Percentiles rank a stretch among this genome's conserved stretches.
Conservation (phyloP, 192 early-diverging fungal genomes). For the Linnemannia exigua region DNA sequence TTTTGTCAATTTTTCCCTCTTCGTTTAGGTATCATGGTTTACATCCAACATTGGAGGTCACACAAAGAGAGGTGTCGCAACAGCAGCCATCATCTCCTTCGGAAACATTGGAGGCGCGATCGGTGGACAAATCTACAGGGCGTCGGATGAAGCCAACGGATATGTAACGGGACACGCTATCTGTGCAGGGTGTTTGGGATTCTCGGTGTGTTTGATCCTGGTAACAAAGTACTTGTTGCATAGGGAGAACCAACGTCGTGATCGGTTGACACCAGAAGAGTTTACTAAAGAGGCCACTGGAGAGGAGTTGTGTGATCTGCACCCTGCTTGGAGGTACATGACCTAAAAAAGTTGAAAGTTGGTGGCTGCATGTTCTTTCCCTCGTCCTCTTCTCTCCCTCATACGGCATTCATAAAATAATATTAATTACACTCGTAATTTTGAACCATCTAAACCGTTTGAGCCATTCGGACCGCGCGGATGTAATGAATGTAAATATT, state of each 20-base stretch:
- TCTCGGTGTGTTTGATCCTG: slow-evolving; percentile 62
- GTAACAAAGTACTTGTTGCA: slow-evolving; percentile 62
- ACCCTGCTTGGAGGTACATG: slow-evolving; percentile 38
- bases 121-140: slow-evolving; percentile 77
- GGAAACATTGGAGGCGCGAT: slow-evolving; percentile 81
- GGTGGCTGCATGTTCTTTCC: background rate
- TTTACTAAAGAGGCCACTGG: slow-evolving; percentile 51
- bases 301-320: slow-evolving; percentile 60
- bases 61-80: slow-evolving; percentile 75
- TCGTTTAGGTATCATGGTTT: slow-evolving; percentile 48
- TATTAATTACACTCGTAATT: background rate
- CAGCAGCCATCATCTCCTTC: slow-evolving; percentile 72
- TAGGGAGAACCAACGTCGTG: slow-evolving; percentile 70
- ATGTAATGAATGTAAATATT: background rate
- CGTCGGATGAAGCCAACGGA: slow-evolving; percentile 64
- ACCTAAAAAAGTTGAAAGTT: slow-evolving; percentile 1
- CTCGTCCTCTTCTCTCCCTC: too few species aligned
- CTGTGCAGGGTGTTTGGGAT: slow-evolving; percentile 60
- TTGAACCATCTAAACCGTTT: background rate
- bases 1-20: background rate
- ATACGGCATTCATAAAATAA: background rate
- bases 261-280: slow-evolving; percentile 62
- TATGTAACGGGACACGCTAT: slow-evolving; percentile 63
- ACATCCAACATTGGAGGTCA: slow-evolving; percentile 79
- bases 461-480: too few species aligned